phyloP scores from a whole-genome alignment of 345 rosid genomes.

The Eucalyptus guilfoylei region DNA sequence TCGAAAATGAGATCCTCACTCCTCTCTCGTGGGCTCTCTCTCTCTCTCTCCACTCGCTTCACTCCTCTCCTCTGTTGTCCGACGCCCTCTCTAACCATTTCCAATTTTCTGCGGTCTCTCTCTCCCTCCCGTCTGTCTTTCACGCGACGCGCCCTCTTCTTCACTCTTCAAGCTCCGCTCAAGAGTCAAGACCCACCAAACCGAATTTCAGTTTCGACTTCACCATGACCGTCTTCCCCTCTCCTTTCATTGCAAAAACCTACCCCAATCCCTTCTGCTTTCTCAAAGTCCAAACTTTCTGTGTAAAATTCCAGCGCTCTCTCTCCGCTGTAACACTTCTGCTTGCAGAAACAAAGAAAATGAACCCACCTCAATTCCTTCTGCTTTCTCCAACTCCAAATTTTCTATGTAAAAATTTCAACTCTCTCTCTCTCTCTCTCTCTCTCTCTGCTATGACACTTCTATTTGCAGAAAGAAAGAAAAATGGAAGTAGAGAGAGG shows the following conservation, averaged over 20 bases:
- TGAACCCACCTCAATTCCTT: not conserved
- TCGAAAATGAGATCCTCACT: not conserved
- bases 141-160: not conserved
- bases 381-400: not conserved
- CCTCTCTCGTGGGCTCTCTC: too few relatives aligned
- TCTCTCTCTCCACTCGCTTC: not conserved
- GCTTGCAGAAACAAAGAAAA: not conserved
- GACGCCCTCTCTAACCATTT: too few relatives aligned
- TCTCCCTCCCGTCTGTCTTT: not conserved
- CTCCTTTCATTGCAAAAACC: constrained; percentile 35
- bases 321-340: not conserved
- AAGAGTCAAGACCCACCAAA: constrained; percentile 38
- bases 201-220: constrained; percentile 81
- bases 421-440: not conserved
- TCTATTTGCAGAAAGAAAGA: not conserved
- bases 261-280: not conserved
- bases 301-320: not conserved
- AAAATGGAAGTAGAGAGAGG: not conserved
- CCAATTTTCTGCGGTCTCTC: too few relatives aligned
- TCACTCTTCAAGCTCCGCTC: too few relatives aligned
- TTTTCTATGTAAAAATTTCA: not conserved
- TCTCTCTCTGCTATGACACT: not conserved
- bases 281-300: not conserved
- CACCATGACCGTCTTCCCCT: constrained; percentile 49
- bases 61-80: too few relatives aligned